A percentile compares a stretch with the other conserved stretches of the same genome.
phyloP scores from a whole-genome alignment of 305 asterid genomes.

The Petunia hybrid region DNA sequence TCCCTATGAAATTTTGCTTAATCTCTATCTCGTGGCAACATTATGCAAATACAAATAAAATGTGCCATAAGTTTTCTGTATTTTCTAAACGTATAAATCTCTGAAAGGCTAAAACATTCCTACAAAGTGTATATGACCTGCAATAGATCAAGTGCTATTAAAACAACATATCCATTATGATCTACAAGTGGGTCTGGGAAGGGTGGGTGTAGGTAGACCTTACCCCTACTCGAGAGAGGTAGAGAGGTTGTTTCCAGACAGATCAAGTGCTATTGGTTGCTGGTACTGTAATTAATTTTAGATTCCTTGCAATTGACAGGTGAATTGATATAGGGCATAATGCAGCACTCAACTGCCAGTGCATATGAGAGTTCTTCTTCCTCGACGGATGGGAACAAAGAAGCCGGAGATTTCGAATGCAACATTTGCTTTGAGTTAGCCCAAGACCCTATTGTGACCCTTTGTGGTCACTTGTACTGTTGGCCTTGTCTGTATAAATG shows the following conservation, averaged over 20 bases:
- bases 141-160: no score
- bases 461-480: constrained; percentile 52
- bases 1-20: neutral
- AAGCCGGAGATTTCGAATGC: constrained; percentile 52
- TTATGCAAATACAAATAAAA: no score
- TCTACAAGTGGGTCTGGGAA: no score
- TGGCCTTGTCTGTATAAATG: constrained; percentile 54
- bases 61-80: no score
- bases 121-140: no score
- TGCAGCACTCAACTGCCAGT: constrained; percentile 36
- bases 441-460: constrained; percentile 51
- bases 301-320: constrained; percentile 9
- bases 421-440: constrained; percentile 51
- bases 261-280: neutral
- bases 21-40: no score
- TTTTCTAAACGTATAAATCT: no score
- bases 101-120: no score
- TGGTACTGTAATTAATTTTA: neutral
- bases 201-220: no score
- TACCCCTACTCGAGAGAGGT: no score
- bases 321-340: neutral
- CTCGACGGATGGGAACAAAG: constrained; percentile 36
- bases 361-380: constrained; percentile 39
- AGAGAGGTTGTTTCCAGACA: no score
- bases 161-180: no score